Evolutionary conservation across 164 flowering plant genomes (phyloP), one percentile per base, ranked within the genome.

Genomic region (Cinnamomum micranthum): DNA sequence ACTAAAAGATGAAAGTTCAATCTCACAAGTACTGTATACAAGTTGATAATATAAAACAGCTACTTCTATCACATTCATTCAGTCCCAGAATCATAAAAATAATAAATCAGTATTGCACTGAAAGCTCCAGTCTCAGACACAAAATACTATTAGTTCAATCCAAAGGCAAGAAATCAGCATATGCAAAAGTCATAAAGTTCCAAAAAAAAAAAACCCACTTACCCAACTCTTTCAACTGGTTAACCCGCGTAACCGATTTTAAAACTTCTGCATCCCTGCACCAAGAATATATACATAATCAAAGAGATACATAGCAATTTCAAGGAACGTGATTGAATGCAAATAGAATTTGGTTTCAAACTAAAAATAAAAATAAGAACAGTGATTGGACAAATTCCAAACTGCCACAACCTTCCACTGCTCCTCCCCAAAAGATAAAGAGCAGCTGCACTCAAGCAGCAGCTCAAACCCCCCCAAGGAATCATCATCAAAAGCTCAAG

Each of bases 391-490:
- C 47, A 67, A 64, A 3, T 31, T 17, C 10, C 17, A 15, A 67
- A 27, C 14, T 17, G 20, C 19, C 35, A 28, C 69, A 17, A 93
- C 99, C 95, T 89, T 74, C 95, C 96, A 73, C 92, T 92, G 86
- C 88, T 94, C 76, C 96, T 85, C 10, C 99, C 99, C 15, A 96
- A 85, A 72, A 96, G 86, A 78, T 94, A 94, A 69, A 96, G 92
- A 63, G 96, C 98, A 50, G 97, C 96, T 6, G 96, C 97, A 78
- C 99, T 85, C 82, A 96, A 65, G 80, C 98, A 96, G 81, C 99
- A 96, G 73, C 89, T 83, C 25, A 96, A 10, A 69, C 97, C 98
- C 19, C 97, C 94, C 97, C 97, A 89, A 2, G 99, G 98, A 71
- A 90, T 70, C 99, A 92, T 92, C 81, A n/a, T 73, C 68, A 33